Base-by-base conservation (phyloP, 2,329 filamentous ascomycete species). In the Calonectria henricotiae region DNA sequence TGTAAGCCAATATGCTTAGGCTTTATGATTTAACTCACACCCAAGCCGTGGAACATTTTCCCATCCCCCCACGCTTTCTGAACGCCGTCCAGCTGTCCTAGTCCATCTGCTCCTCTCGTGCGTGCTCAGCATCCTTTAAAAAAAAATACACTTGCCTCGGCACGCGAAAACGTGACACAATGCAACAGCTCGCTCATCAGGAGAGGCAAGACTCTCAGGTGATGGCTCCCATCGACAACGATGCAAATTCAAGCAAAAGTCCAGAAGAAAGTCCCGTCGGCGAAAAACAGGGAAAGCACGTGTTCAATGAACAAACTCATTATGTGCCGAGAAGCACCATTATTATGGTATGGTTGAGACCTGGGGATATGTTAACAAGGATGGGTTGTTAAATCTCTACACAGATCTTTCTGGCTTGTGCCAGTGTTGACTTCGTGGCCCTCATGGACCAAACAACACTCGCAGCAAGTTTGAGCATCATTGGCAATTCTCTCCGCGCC, bases 401-500 rank as follows among this genome's bases (percentile, higher is more conserved):
- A 0, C 13, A 58, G 51, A 58, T 58, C 12, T 58, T 58, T 17
- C 35, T 58, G 51, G 51, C 51, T 39, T 58, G 51, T n/a, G 32
- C 51, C 51, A 58, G 32, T 20, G 51, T 58, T 11, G 51, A 58
- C n/a, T 58, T 58, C 8, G 51, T 58, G 20, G 51, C 51, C 3
- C 51, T 58, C n/a, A 58, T 58, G 51, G 51, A 58, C 20, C 51
- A 58, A n/a, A 58, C 51, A 20, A 58, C 51, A 5, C 51, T 58
- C 4, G 51, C 51, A 3, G 51, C 51, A 12, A 58, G 51, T 39
- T 58, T 58, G 32, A 58, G 51, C 35, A 58, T 58, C 12, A 58
- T 58, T 9, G 51, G 51, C 6, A 58, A 58, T 37, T 58, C 51
- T 15, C 51, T 58, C 2, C 51, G 39, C 20, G 51, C 51, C 9